phyloP scores from a whole-genome alignment of 2,329 filamentous ascomycete species.

The Paracoccidioides lutzii region DNA sequence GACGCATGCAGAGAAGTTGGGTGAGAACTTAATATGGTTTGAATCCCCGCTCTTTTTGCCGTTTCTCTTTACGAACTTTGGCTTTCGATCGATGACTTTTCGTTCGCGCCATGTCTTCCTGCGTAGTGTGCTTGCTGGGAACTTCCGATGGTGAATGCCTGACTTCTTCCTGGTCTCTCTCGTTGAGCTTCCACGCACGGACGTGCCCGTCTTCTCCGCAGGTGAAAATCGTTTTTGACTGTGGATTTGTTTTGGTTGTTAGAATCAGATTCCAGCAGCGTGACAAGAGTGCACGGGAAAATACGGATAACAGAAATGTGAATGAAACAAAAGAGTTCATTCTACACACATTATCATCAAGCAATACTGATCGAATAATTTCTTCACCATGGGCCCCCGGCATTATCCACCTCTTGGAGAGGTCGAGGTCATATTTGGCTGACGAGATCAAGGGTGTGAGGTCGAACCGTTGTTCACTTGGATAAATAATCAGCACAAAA shows the following conservation, averaged over 20 bases:
- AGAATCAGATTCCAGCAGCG: background rate
- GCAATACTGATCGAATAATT: conserved; percentile 33
- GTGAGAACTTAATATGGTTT: conserved; percentile 23
- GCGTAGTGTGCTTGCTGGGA: background rate
- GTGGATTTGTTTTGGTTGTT: background rate
- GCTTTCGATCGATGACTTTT: conserved; percentile 15
- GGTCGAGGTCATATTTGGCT: conserved; percentile 29
- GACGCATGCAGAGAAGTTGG: background rate
- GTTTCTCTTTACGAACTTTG: conserved; percentile 22
- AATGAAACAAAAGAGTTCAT: background rate
- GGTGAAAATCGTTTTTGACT: conserved; percentile 32
- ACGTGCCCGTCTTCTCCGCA: conserved; percentile 35
- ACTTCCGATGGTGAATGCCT: background rate
- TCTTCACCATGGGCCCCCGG: conserved; percentile 38
- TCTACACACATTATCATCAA: conserved; percentile 31
- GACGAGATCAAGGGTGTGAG: conserved; percentile 27
- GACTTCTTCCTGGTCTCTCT: conserved; percentile 5
- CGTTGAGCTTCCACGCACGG: conserved; percentile 24
- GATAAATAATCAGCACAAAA: background rate
- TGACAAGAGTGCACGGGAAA: background rate
- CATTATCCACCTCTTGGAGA: conserved; percentile 28
- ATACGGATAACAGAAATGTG: background rate
- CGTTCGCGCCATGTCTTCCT: conserved; percentile 4
- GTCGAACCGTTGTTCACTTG: conserved; percentile 30
- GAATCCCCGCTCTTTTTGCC: conserved; percentile 24